phyloP scores from a whole-genome alignment of 23 red algal species.

The Cyanidioschyzon merolae region DNA sequence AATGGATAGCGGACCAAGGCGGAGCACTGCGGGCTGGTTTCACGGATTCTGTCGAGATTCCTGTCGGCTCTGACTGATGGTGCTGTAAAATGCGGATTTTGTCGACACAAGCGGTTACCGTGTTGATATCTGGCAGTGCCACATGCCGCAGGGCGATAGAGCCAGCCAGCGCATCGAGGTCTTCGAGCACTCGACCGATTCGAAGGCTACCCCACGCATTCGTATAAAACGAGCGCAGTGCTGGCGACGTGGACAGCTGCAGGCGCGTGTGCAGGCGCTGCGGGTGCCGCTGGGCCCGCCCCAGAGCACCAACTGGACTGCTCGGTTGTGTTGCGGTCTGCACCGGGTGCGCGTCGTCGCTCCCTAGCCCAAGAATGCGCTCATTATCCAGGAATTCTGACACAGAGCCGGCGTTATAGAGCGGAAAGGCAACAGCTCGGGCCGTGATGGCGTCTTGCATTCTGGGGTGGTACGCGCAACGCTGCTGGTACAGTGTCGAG shows the following conservation, averaged over 20 bases:
- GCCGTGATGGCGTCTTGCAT: constrained; percentile 3
- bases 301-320: background rate
- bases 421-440: constrained; percentile 9
- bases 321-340: background rate
- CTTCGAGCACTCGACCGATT: constrained; percentile 20
- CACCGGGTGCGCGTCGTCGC: background rate
- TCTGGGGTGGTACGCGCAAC: background rate
- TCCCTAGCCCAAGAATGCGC: background rate
- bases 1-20: background rate
- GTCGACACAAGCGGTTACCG: constrained; percentile 24
- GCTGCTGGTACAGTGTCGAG: no score
- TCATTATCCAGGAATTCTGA: constrained; percentile 5
- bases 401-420: constrained; percentile 5
- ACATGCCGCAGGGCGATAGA: constrained; percentile 23
- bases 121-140: constrained; percentile 7
- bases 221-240: constrained; percentile 23
- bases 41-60: background rate
- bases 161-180: constrained; percentile 22
- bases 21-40: background rate
- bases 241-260: constrained; percentile 8
- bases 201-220: constrained; percentile 20
- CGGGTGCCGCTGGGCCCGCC: background rate
- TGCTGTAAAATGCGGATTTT: constrained; percentile 11
- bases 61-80: background rate
- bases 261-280: constrained; percentile 1